Evolutionary conservation across 768 basidiomycete genomes (phyloP).

Genomic region (Leccinum truebloodii): DNA sequence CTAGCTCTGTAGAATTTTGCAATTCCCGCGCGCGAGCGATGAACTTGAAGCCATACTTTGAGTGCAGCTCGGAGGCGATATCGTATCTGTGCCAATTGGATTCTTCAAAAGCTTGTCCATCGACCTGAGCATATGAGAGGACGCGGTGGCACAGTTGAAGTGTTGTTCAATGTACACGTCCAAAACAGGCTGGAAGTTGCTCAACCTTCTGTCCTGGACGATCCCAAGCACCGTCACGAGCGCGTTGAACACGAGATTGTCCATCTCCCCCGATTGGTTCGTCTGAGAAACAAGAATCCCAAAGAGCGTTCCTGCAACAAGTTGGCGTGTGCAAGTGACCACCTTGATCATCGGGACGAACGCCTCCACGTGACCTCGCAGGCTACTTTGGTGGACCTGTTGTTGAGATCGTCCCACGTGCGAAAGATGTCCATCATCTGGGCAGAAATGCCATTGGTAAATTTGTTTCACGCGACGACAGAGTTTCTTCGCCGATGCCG

Average conservation of each 20-base stretch:
- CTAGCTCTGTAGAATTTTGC: conserved; percentile 79
- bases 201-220: conserved; percentile 91
- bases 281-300: conserved; percentile 28
- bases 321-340: no score
- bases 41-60: conserved; percentile 98
- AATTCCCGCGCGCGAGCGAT: conserved; percentile 85
- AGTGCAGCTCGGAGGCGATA: conserved; percentile 79
- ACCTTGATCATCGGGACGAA: no score
- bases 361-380: no score
- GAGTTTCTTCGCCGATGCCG: no score
- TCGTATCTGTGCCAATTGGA: conserved; percentile 70
- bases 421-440: no score
- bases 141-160: conserved; percentile 78
- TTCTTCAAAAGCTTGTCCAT: conserved; percentile 81
- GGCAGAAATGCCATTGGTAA: no score
- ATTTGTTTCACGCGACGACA: no score
- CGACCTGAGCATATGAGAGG: conserved; percentile 81
- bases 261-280: conserved; percentile 78
- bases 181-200: conserved; percentile 90
- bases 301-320: no score
- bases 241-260: conserved; percentile 85
- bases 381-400: no score
- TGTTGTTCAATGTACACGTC: conserved; percentile 93
- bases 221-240: conserved; percentile 91
- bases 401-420: no score